phyloP scores from a whole-genome alignment of 1,139 yeast species.

The Kodamaea sp. region DNA sequence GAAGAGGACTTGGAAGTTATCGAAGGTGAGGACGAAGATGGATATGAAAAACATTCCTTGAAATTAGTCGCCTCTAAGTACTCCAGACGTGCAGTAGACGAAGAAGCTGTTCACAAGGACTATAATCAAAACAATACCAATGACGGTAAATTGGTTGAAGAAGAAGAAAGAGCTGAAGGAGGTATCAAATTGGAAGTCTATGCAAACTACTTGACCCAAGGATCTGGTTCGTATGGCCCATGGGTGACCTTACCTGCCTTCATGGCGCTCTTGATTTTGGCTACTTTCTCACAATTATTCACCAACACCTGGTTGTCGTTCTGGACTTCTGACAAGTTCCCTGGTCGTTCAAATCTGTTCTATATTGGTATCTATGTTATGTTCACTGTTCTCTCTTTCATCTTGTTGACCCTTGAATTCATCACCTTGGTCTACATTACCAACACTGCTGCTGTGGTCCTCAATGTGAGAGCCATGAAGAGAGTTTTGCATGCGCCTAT shows the following conservation, averaged over 20 bases:
- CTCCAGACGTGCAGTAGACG: constrained; percentile 13
- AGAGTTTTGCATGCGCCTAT: constrained; percentile 55
- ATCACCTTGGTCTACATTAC: constrained; percentile 50
- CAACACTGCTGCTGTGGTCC: constrained; percentile 40
- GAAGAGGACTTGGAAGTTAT: constrained; percentile 16
- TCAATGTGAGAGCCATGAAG: constrained; percentile 43
- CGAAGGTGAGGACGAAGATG: constrained; percentile 18
- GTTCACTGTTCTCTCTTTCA: constrained; percentile 45
- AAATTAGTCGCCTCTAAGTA: constrained; percentile 1
- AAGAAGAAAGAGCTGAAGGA: constrained; percentile 22
- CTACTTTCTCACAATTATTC: constrained; percentile 64
- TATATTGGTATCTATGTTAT: constrained; percentile 75
- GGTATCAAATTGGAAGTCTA: constrained; percentile 17
- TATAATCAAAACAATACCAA: constrained; percentile 20
- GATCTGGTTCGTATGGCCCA: constrained; percentile 16
- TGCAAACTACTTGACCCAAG: constrained; percentile 14
- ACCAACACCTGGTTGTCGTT: constrained; percentile 83
- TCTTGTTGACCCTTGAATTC: constrained; percentile 45
- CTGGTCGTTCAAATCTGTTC: constrained; percentile 45
- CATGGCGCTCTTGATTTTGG: constrained; percentile 27
- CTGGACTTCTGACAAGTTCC: constrained; percentile 69
- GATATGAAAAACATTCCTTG: constrained; percentile 18
- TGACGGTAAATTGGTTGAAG: constrained; percentile 34
- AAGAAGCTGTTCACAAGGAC: constrained; percentile 23
- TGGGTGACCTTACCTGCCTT: constrained; percentile 22